Conservation (phyloP, 257 asterid genomes). For the Eustoma russellianum region DNA sequence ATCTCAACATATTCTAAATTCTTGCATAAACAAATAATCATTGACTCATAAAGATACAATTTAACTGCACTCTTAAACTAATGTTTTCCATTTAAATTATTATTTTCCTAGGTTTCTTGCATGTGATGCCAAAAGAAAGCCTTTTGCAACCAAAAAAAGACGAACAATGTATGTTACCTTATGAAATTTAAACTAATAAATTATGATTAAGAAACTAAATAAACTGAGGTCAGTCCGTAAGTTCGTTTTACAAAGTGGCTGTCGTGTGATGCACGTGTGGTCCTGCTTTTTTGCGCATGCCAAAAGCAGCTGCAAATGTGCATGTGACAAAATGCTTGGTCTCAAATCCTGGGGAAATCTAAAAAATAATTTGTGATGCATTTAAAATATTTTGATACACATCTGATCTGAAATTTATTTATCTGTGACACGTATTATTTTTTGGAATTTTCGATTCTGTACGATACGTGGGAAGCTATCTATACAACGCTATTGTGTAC, state of each 20-base stretch:
- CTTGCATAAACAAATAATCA: conserved; percentile 37
- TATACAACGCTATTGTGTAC: too few species aligned
- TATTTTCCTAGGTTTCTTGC: conserved; percentile 24
- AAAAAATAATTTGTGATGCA: too few species aligned
- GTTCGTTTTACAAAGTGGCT: conserved; percentile 2
- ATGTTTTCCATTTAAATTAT: conserved; percentile 2
- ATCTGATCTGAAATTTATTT: too few species aligned
- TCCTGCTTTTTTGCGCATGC: conserved; percentile 62
- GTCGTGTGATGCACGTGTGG: conserved; percentile 56
- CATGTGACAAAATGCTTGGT: too few species aligned
- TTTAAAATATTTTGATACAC: too few species aligned
- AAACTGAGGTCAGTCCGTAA: neutral
- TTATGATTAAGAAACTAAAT: neutral
- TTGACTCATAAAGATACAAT: conserved; percentile 61
- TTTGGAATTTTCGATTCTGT: too few species aligned
- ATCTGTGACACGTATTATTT: too few species aligned
- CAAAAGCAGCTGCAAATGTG: conserved; percentile 29
- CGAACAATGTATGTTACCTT: conserved; percentile 9
- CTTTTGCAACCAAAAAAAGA: conserved; percentile 19
- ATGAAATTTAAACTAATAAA: neutral
- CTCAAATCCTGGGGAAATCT: too few species aligned
- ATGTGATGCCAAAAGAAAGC: conserved; percentile 23
- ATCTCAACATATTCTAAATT: conserved; percentile 3
- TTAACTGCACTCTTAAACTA: conserved; percentile 41
- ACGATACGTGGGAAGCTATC: too few species aligned